These are phyloP conservation scores for Rhodotorula paludigena DNA, from an alignment of 768 basidiomycete species.

Conservation along the genomic window DNA sequence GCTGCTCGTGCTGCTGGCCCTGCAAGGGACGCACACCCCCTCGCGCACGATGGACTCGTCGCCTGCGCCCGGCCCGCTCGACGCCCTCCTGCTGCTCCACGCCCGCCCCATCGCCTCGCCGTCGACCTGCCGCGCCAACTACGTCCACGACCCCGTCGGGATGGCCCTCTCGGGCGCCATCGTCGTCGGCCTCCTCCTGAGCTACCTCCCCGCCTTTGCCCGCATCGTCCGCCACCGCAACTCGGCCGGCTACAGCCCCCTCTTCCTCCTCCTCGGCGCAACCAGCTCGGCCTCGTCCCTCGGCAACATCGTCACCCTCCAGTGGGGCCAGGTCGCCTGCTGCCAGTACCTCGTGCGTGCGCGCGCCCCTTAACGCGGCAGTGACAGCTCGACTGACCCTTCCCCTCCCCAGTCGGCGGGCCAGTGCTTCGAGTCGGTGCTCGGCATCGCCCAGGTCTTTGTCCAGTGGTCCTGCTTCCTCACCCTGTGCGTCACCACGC, in stretches of 20 bases:
- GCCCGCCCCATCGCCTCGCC: slow-evolving; percentile 11
- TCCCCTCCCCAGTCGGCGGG: slow-evolving; percentile 55
- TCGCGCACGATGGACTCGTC: too few relatives aligned
- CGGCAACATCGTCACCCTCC: slow-evolving; percentile 65
- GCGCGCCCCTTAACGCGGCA: not conserved
- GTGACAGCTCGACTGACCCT: not conserved
- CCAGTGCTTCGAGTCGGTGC: slow-evolving; percentile 69
- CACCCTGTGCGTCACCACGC: slow-evolving; percentile 62
- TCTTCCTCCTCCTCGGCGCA: slow-evolving; percentile 77
- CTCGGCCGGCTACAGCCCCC: slow-evolving; percentile 84
- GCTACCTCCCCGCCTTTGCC: slow-evolving; percentile 10
- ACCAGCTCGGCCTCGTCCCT: slow-evolving; percentile 46
- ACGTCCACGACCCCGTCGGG: slow-evolving; percentile 64
- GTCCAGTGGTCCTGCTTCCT: slow-evolving; percentile 80
- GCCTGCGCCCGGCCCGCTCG: too few relatives aligned
- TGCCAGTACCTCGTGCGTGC: slow-evolving; percentile 67
- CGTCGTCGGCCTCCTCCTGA: slow-evolving; percentile 57
- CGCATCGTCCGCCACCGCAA: slow-evolving; percentile 71
- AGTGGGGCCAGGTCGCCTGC: slow-evolving; percentile 75
- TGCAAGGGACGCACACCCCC: not conserved
- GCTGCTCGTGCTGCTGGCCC: too few relatives aligned
- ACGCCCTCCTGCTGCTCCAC: slow-evolving; percentile 51
- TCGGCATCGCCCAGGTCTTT: slow-evolving; percentile 75
- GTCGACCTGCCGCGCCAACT: slow-evolving; percentile 30
- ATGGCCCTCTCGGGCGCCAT: slow-evolving; percentile 63